Conservation (phyloP, 163 green algal genomes). For the Chloroidium sp. region DNA sequence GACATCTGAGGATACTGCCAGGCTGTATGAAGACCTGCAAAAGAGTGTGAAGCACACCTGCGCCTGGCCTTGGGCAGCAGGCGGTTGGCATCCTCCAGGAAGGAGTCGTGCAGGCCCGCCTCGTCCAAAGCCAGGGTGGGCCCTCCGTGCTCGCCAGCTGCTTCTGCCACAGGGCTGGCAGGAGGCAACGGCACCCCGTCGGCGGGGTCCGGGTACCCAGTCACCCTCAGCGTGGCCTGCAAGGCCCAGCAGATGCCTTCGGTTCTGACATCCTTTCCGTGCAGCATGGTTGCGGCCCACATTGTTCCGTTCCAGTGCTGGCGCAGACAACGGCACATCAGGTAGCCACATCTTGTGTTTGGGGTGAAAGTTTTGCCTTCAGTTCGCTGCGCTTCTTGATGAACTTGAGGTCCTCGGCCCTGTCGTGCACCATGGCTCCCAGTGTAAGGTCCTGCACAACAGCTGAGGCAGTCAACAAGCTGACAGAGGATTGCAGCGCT, state of each 20-base stretch:
- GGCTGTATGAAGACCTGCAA: no score
- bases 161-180: neutral
- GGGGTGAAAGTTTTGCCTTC: constrained; percentile 1
- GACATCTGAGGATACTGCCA: no score
- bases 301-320: neutral
- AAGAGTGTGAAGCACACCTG: neutral
- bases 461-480: neutral
- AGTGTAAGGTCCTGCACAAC: constrained; percentile 21
- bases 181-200: neutral
- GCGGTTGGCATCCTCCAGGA: constrained; percentile 3
- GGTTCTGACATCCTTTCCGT: no score
- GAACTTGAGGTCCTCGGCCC: constrained; percentile 18
- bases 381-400: constrained; percentile 15
- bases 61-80: neutral
- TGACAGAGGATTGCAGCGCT: neutral
- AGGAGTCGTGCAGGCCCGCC: constrained; percentile 1
- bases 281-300: no score
- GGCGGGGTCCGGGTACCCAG: no score
- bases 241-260: no score
- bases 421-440: constrained; percentile 9
- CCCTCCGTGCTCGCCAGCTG: neutral
- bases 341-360: neutral
- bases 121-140: neutral
- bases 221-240: neutral
- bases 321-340: neutral